Percentiles rank a stretch among this genome's conserved stretches.
Evolutionary conservation across 1,284 basidiomycete genomes (phyloP).

Genomic region (Microbotryum saponariae): DNA sequence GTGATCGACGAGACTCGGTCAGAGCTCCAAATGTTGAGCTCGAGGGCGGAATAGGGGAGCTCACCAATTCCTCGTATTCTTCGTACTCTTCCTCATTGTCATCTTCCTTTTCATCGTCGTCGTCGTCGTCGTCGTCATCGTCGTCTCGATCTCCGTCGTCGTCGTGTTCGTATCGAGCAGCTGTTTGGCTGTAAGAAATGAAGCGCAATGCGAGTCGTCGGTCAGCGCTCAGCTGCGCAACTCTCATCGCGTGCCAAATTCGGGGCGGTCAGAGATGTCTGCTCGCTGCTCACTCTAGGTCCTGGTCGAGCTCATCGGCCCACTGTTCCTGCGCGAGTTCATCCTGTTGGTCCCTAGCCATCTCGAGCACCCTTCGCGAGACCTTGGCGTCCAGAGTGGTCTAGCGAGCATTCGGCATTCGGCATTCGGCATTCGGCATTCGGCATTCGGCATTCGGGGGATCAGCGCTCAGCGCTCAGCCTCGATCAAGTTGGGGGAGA

Average conservation of each 20-base stretch:
- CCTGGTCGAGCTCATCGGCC: slow-evolving; percentile 4
- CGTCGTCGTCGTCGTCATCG: slow-evolving; percentile 16
- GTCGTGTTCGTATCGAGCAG: slow-evolving; percentile 1
- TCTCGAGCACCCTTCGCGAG: slow-evolving; percentile 80
- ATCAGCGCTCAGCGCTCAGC: too few species aligned
- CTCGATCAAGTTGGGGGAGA: not conserved
- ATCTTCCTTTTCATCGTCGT: slow-evolving; percentile 36
- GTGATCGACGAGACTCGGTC: not conserved
- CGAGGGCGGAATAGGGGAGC: slow-evolving; percentile 22
- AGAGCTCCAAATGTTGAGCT: not conserved
- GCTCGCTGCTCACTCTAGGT: slow-evolving; percentile 20
- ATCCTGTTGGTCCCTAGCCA: slow-evolving; percentile 88
- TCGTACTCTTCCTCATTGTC: slow-evolving; percentile 47
- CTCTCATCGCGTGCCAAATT: not conserved
- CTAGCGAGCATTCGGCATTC: slow-evolving; percentile 45
- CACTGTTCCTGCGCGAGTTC: slow-evolving; percentile 48
- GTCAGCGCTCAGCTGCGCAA: too few species aligned
- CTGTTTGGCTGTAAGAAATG: too few species aligned
- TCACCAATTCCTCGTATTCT: slow-evolving; percentile 49
- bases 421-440: too few species aligned
- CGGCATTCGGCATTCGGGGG: too few species aligned
- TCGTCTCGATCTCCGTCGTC: slow-evolving; percentile 17
- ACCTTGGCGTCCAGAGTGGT: slow-evolving; percentile 73
- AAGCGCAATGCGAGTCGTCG: too few species aligned
- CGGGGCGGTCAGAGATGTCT: not conserved